Conservation (phyloP, 2,329 filamentous ascomycete genomes). For the Alternaria burnsii region DNA sequence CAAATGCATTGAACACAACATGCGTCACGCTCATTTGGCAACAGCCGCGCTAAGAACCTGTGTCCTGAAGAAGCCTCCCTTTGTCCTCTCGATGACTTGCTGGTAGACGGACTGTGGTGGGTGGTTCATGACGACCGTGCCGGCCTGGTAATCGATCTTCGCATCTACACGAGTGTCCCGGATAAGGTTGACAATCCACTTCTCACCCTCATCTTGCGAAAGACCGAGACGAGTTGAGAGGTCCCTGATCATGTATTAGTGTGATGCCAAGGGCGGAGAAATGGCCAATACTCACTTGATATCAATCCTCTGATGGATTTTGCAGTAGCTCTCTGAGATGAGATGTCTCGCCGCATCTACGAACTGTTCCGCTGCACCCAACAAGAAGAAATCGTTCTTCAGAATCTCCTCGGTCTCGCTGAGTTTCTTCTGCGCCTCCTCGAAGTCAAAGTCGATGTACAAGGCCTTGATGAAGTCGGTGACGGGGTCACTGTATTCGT, state of each 20-base stretch:
- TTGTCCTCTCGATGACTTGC: constrained; percentile 98
- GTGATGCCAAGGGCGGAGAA: background rate
- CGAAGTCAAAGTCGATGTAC: constrained; percentile 96
- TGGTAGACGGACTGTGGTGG: constrained; percentile 98
- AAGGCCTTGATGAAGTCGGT: constrained; percentile 96
- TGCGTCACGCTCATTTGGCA: constrained; percentile 51
- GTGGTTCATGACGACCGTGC: constrained; percentile 99
- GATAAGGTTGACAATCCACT: constrained; percentile 99
- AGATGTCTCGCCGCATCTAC: constrained; percentile 94
- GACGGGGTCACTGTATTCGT: constrained; percentile 96
- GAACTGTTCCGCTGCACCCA: constrained; percentile 83
- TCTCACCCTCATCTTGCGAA: constrained; percentile 94
- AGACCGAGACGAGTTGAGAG: constrained; percentile 90
- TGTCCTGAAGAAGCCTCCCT: constrained; percentile 98
- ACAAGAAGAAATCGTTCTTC: constrained; percentile 94
- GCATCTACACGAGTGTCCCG: constrained; percentile 96
- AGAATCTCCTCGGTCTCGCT: constrained; percentile 88
- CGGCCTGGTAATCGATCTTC: constrained; percentile 99
- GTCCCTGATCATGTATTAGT: constrained; percentile 63
- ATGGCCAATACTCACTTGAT: constrained; percentile 72
- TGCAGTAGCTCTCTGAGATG: constrained; percentile 99
- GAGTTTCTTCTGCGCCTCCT: constrained; percentile 92
- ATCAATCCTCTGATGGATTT: constrained; percentile 98
- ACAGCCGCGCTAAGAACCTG: constrained; percentile 80
- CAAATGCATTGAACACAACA: background rate